Conservation (phyloP, 208 protist genomes). For the Leishmania amazonensis region DNA sequence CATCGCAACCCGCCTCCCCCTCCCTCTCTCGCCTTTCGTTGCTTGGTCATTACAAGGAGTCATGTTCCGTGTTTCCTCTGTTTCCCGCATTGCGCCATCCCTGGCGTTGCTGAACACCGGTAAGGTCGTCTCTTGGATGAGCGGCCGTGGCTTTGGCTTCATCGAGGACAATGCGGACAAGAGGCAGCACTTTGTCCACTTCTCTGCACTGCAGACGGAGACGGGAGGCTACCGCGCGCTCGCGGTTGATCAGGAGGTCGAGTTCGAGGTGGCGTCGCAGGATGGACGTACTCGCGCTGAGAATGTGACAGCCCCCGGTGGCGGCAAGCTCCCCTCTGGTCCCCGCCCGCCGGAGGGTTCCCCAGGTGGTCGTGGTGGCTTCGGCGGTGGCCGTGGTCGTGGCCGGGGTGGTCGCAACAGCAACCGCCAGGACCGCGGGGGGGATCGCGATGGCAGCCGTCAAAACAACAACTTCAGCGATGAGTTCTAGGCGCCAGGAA, state of each 20-base stretch:
- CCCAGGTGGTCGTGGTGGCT: constrained; percentile 42
- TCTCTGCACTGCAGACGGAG: constrained; percentile 90
- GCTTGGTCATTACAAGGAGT: neutral
- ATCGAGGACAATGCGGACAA: constrained; percentile 91
- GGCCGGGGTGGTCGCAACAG: constrained; percentile 36
- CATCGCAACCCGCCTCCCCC: neutral
- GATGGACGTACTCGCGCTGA: constrained; percentile 89
- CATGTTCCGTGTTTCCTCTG: constrained; percentile 73
- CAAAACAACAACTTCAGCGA: constrained; percentile 77
- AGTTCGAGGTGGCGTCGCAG: constrained; percentile 89
- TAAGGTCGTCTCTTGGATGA: constrained; percentile 91
- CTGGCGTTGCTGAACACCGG: constrained; percentile 80
- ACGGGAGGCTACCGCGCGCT: constrained; percentile 84
- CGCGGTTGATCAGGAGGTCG: constrained; percentile 86
- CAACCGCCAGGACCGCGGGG: constrained; percentile 42
- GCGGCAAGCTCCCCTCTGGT: constrained; percentile 82
- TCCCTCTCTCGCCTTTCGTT: neutral
- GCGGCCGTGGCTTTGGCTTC: constrained; percentile 90
- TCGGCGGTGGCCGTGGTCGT: constrained; percentile 45
- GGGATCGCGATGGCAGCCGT: constrained; percentile 40
- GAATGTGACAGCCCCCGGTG: constrained; percentile 84
- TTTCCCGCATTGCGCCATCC: constrained; percentile 61
- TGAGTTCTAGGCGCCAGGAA: constrained; percentile 57
- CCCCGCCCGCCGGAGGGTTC: constrained; percentile 67
- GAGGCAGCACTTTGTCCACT: constrained; percentile 94